Percentiles rank a stretch among this genome's conserved stretches.
Conservation (phyloP, 106 monocot genomes). For the Vanilla planifolia region DNA sequence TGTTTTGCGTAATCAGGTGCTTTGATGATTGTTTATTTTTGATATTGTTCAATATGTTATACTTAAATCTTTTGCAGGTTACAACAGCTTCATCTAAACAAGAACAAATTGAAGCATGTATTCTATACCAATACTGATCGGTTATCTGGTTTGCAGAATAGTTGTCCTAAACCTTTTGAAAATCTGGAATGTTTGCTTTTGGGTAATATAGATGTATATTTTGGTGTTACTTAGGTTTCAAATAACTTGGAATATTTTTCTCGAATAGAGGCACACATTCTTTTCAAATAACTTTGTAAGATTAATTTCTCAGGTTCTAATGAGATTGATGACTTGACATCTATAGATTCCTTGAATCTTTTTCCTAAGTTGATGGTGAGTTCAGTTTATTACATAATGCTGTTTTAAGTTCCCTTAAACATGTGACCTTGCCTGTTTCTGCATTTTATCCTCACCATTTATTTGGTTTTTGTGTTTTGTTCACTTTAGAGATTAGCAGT, state of each 20-base stretch:
- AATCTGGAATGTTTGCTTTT: slow-evolving; percentile 79
- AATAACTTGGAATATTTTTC: not conserved
- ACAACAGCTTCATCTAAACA: slow-evolving; percentile 88
- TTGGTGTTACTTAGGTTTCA: not conserved
- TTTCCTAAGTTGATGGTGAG: slow-evolving; percentile 82
- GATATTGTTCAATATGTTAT: not conserved
- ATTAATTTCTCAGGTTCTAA: slow-evolving; percentile 55
- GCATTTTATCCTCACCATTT: no score
- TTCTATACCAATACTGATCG: slow-evolving; percentile 41
- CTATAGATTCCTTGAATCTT: slow-evolving; percentile 74
- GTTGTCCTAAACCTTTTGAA: slow-evolving; percentile 43
- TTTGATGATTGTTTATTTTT: not conserved
- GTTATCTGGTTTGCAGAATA: slow-evolving; percentile 7
- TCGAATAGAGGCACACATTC: not conserved
- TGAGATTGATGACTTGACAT: slow-evolving; percentile 64
- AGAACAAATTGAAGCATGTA: slow-evolving; percentile 68
- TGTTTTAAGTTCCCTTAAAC: no score
- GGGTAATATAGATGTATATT: slow-evolving; percentile 34
- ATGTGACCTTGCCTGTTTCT: no score
- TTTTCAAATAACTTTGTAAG: slow-evolving; percentile 13
- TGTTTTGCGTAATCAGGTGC: not conserved
- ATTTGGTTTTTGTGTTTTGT: no score
- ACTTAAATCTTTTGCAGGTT: slow-evolving; percentile 43
- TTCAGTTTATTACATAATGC: no score
- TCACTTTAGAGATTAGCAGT: no score